phyloP scores from a whole-genome alignment of 192 early-diverging fungal species.

The Gorgonomyces haynaldii region DNA sequence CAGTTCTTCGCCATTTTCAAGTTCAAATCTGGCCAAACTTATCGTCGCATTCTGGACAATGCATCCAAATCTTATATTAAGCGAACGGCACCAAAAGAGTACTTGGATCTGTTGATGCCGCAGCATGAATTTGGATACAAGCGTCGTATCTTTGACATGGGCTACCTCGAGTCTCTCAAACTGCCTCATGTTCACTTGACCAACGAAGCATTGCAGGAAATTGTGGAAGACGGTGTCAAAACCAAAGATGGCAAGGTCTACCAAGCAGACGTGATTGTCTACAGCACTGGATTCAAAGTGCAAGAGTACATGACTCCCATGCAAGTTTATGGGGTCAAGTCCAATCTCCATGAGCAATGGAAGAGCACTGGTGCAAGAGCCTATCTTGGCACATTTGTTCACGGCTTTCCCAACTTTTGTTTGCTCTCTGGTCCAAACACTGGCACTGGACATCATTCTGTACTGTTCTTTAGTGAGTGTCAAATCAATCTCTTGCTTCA shows the following conservation, averaged over 20 bases:
- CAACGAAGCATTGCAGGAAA: neutral
- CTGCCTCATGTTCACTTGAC: neutral
- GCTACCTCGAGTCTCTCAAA: neutral
- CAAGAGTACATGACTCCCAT: neutral
- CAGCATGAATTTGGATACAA: neutral
- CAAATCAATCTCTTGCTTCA: neutral
- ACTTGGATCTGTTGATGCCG: neutral
- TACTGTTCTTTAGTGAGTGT: neutral
- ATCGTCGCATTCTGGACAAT: neutral
- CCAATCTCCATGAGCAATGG: neutral
- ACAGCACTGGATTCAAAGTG: neutral
- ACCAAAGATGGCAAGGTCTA: neutral
- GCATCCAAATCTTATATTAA: neutral
- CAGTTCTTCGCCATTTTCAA: neutral
- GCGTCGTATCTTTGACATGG: neutral
- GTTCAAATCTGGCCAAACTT: neutral
- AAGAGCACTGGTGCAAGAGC: neutral
- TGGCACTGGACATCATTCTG: neutral
- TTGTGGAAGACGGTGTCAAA: neutral
- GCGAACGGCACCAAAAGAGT: neutral
- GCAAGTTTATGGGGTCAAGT: neutral
- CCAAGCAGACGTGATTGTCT: constrained; percentile 1
- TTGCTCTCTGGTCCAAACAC: neutral
- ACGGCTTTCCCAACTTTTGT: neutral
- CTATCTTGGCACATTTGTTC: neutral